These are phyloP conservation scores for Alternaria gaisen DNA, from an alignment of 2,329 filamentous ascomycete species.

Conservation along the genomic window DNA sequence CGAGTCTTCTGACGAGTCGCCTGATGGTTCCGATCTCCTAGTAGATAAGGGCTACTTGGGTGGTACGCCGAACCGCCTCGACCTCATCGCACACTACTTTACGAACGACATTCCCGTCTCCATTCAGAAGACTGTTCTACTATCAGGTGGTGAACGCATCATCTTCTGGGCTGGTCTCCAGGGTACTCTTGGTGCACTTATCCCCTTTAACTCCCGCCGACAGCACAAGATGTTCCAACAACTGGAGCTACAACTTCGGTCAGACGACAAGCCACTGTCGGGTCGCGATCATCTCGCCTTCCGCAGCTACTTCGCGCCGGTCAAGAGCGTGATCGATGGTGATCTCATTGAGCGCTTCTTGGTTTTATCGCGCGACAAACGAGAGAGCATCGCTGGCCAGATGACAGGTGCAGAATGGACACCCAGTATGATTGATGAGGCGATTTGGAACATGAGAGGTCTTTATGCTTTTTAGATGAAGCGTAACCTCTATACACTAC, in stretches of 20 bases:
- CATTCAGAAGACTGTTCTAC: constrained; percentile 86
- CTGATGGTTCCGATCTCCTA: constrained; percentile 86
- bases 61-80: constrained; percentile 84
- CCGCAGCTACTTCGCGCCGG: constrained; percentile 92
- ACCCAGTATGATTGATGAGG: constrained; percentile 92
- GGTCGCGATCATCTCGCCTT: constrained; percentile 97
- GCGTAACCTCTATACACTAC: not conserved
- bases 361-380: constrained; percentile 83
- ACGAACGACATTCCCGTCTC: constrained; percentile 91
- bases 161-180: constrained; percentile 94
- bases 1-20: constrained; percentile 90
- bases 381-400: constrained; percentile 93
- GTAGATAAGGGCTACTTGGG: constrained; percentile 91
- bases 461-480: constrained; percentile 42
- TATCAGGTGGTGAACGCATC: constrained; percentile 90
- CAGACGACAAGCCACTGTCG: constrained; percentile 79
- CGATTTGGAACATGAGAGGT: constrained; percentile 67
- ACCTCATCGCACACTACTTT: constrained; percentile 87
- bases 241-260: constrained; percentile 85
- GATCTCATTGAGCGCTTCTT: constrained; percentile 95
- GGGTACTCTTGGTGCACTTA: constrained; percentile 90
- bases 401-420: constrained; percentile 75
- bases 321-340: constrained; percentile 96
- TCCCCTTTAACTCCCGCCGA: constrained; percentile 90
- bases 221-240: constrained; percentile 98